Evolutionary conservation across 1,284 basidiomycete species (phyloP).

Genomic region (Paramarasmius palmivorus): DNA sequence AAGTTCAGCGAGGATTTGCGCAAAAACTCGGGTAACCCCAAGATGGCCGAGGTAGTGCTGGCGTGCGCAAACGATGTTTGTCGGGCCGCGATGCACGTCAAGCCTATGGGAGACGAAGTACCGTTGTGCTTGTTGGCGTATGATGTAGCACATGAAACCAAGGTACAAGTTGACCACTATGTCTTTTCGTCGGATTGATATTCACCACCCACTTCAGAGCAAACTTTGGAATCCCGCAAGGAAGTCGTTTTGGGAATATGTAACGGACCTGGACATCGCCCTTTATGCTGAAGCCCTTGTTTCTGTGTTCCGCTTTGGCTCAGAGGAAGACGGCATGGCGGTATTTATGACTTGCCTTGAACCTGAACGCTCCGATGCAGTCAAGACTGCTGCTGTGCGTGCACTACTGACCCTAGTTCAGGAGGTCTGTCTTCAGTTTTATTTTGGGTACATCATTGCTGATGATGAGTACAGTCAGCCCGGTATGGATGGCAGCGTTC

Average conservation of each 20-base stretch:
- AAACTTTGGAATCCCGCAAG: conserved; percentile 49
- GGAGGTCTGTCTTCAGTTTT: conserved; percentile 38
- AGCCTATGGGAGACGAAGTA: conserved; percentile 60
- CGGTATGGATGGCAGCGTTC: conserved; percentile 61
- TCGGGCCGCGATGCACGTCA: conserved; percentile 74
- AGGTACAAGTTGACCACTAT: conserved; percentile 43
- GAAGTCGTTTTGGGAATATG: conserved; percentile 70
- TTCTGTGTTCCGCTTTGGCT: conserved; percentile 69
- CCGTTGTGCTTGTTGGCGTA: conserved; percentile 69
- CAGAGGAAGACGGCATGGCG: conserved; percentile 57
- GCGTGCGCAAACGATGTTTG: conserved; percentile 83
- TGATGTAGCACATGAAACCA: conserved; percentile 80
- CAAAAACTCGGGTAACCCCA: conserved; percentile 51
- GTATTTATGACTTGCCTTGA: conserved; percentile 69
- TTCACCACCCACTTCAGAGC: conserved; percentile 23
- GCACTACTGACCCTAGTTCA: conserved; percentile 57
- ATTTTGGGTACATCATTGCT: conserved; percentile 5
- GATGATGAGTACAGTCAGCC: conserved; percentile 42
- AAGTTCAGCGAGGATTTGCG: conserved; percentile 60
- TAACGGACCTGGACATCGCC: conserved; percentile 78
- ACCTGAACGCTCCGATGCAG: conserved; percentile 74
- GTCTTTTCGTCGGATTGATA: background rate
- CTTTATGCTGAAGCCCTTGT: conserved; percentile 77
- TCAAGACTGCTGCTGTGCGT: conserved; percentile 78
- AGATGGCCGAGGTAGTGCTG: conserved; percentile 63